Evolutionary conservation across 306 rosid genomes (phyloP).

Genomic region (Castanea crenata): DNA sequence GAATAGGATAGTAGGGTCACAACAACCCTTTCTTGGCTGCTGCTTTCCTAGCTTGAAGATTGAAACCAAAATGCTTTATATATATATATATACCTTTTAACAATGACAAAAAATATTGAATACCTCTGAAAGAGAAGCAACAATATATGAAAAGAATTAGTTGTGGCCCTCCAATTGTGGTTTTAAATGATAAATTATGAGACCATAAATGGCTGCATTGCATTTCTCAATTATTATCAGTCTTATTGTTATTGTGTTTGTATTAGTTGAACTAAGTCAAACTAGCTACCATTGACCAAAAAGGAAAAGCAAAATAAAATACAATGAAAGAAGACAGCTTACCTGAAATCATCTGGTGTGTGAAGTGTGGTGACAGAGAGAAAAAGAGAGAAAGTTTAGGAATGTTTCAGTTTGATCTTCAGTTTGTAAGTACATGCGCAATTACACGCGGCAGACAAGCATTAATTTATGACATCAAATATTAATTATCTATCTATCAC

Average conservation of each 20-base stretch:
- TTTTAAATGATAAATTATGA: neutral
- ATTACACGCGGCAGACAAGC: constrained; percentile 26
- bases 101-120: no score
- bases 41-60: no score
- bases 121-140: no score
- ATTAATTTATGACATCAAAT: constrained; percentile 2
- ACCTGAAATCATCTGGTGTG: neutral
- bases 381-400: neutral
- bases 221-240: neutral
- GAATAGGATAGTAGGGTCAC: no score
- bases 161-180: neutral
- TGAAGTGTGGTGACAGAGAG: neutral
- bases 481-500: constrained; percentile 11
- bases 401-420: neutral
- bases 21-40: no score
- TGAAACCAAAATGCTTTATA: no score
- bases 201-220: neutral
- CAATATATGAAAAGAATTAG: neutral
- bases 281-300: neutral
- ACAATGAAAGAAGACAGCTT: neutral
- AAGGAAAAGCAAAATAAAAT: neutral
- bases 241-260: neutral
- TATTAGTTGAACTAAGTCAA: neutral
- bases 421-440: constrained; percentile 22
- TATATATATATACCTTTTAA: no score